phyloP scores from a whole-genome alignment of 257 asterid species.

The Jasminum sambac region DNA sequence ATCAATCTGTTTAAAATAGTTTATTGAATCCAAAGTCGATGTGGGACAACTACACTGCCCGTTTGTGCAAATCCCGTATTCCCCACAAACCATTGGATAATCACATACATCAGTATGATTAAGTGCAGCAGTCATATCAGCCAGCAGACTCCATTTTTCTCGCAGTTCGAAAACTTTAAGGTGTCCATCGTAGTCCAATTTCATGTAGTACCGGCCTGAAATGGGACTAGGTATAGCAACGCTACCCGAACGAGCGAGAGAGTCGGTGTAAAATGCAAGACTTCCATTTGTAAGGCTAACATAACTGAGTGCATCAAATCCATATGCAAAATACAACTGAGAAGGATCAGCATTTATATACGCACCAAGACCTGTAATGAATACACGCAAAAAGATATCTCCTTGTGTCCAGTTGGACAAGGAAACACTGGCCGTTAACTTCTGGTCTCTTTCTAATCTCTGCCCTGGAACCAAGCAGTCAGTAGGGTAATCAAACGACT shows the following conservation, averaged over 20 bases:
- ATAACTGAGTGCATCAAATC: conserved; percentile 27
- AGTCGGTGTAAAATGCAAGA: conserved; percentile 24
- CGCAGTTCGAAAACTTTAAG: no score
- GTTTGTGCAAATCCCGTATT: conserved; percentile 38
- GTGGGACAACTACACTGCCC: conserved; percentile 40
- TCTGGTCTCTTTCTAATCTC: conserved; percentile 32
- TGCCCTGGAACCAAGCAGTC: conserved; percentile 51
- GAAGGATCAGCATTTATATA: conserved; percentile 32
- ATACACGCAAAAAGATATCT: conserved; percentile 29
- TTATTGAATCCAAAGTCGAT: conserved; percentile 7
- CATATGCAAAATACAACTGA: conserved; percentile 20
- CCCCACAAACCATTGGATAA: conserved; percentile 51
- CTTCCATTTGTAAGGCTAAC: conserved; percentile 44
- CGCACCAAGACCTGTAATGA: conserved; percentile 30
- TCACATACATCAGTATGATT: conserved; percentile 26
- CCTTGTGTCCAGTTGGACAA: conserved; percentile 32
- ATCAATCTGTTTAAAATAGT: conserved; percentile 19
- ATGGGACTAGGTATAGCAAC: conserved; percentile 18
- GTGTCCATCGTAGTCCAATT: conserved; percentile 39
- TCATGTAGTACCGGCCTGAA: conserved; percentile 46
- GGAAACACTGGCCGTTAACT: conserved; percentile 39
- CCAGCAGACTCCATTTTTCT: conserved; percentile 30
- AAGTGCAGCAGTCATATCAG: conserved; percentile 30
- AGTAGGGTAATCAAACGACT: no score
- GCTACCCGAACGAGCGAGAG: conserved; percentile 13